Evolutionary conservation across 768 basidiomycete species (phyloP).

Genomic region (Daedaleopsis nitida): DNA sequence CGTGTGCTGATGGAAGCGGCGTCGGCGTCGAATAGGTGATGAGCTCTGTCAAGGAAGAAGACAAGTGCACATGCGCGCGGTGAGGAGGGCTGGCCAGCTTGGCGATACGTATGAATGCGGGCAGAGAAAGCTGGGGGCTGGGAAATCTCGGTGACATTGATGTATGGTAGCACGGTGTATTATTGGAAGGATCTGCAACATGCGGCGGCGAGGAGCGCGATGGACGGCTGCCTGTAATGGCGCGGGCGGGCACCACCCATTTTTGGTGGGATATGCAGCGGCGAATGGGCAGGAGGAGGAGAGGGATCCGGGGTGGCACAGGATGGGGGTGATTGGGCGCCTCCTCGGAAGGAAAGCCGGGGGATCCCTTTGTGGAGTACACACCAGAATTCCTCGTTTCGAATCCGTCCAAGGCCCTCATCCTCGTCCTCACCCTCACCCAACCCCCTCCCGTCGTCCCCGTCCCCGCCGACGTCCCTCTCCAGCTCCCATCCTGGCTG

Average conservation of each 20-base stretch:
- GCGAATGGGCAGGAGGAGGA: background rate
- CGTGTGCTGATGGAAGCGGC: conserved; percentile 18
- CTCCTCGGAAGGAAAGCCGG: conserved; percentile 7
- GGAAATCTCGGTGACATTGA: conserved; percentile 21
- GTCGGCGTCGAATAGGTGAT: conserved; percentile 48
- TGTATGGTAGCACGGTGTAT: conserved; percentile 10
- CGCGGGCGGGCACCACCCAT: background rate
- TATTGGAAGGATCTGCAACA: conserved; percentile 7
- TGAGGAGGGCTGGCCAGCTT: conserved; percentile 13
- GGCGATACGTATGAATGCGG: background rate
- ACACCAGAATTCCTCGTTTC: conserved; percentile 13
- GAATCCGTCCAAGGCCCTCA: background rate
- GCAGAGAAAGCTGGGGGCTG: conserved; percentile 10
- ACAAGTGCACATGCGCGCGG: conserved; percentile 47
- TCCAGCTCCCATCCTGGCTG: conserved; percentile 3
- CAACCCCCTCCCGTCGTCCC: conserved; percentile 3
- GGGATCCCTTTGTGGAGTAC: conserved; percentile 15
- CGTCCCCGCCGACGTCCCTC: conserved; percentile 1
- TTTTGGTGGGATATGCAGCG: background rate
- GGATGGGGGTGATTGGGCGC: conserved; percentile 17
- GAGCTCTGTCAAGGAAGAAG: conserved; percentile 50
- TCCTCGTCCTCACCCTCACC: conserved; percentile 7
- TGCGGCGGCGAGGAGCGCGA: background rate
- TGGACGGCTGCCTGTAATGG: background rate
- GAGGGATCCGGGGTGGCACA: conserved; percentile 1